phyloP scores from a whole-genome alignment of 2,329 filamentous ascomycete species.

The Neopestalotiopsis clavispora region DNA sequence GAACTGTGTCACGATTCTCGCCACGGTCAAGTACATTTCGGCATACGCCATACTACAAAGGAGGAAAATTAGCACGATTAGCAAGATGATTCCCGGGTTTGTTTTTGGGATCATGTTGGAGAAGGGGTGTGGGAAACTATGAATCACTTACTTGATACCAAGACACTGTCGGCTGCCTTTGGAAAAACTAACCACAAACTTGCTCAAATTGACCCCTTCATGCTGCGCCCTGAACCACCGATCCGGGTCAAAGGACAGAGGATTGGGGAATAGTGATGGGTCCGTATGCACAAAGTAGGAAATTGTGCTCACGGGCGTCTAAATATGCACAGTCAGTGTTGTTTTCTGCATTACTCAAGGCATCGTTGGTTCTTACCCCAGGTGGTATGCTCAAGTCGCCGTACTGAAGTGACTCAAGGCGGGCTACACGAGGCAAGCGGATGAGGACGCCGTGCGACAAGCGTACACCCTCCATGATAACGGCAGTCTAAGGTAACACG shows the following conservation, averaged over 20 bases:
- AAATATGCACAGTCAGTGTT: background rate
- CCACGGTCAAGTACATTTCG: background rate
- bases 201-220: background rate
- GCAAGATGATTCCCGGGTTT: background rate
- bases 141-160: background rate
- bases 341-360: background rate
- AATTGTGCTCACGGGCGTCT: slow-evolving; percentile 3
- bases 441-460: background rate
- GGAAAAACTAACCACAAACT: background rate
- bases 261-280: background rate
- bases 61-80: background rate
- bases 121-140: background rate
- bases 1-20: background rate
- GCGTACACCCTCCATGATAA: background rate
- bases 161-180: slow-evolving; percentile 2
- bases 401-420: slow-evolving; percentile 1
- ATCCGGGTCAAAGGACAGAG: background rate
- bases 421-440: background rate
- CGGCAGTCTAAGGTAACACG: background rate
- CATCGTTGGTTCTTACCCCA: background rate
- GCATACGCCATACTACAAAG: background rate
- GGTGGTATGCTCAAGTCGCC: background rate
- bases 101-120: background rate
- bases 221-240: slow-evolving; percentile 3
- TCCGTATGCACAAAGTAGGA: slow-evolving; percentile 8